Evolutionary conservation across 1,284 basidiomycete species (phyloP).

Genomic region (Tilletia indica): DNA sequence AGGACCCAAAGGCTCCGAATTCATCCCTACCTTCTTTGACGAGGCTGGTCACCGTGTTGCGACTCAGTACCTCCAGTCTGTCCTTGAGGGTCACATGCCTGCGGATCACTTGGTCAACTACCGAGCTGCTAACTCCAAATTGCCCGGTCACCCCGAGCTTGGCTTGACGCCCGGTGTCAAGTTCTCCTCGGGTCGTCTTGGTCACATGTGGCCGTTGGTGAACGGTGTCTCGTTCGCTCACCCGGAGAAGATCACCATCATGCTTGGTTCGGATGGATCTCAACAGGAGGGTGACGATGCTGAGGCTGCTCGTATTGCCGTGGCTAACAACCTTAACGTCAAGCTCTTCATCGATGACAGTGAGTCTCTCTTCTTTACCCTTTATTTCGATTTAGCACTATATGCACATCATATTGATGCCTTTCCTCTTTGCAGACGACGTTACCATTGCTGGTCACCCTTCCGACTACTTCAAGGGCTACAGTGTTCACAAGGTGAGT

Average conservation of each 20-base stretch:
- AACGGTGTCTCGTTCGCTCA: conserved; percentile 78
- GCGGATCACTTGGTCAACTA: conserved; percentile 75
- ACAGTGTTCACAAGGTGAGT: conserved; percentile 62
- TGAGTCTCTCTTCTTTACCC: background rate
- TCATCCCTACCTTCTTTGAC: conserved; percentile 54
- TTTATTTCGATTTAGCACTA: conserved; percentile 54
- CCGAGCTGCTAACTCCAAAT: conserved; percentile 75
- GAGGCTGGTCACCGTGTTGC: conserved; percentile 76
- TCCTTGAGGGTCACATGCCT: conserved; percentile 70
- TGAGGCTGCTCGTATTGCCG: conserved; percentile 78
- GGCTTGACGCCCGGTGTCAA: conserved; percentile 80
- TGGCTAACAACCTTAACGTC: conserved; percentile 74
- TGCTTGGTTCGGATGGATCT: conserved; percentile 79
- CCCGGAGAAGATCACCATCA: conserved; percentile 71
- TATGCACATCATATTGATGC: conserved; percentile 66
- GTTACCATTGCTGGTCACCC: conserved; percentile 62
- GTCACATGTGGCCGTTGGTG: conserved; percentile 60
- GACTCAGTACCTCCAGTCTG: conserved; percentile 76
- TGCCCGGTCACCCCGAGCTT: conserved; percentile 80
- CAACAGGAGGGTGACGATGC: conserved; percentile 86
- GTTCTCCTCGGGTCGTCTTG: conserved; percentile 68
- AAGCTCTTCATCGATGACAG: conserved; percentile 83
- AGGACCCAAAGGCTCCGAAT: conserved; percentile 59
- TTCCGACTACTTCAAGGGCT: conserved; percentile 76
- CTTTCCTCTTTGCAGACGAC: conserved; percentile 9